Base-by-base conservation (phyloP, 768 basidiomycete genomes). In the Russula abietina region DNA sequence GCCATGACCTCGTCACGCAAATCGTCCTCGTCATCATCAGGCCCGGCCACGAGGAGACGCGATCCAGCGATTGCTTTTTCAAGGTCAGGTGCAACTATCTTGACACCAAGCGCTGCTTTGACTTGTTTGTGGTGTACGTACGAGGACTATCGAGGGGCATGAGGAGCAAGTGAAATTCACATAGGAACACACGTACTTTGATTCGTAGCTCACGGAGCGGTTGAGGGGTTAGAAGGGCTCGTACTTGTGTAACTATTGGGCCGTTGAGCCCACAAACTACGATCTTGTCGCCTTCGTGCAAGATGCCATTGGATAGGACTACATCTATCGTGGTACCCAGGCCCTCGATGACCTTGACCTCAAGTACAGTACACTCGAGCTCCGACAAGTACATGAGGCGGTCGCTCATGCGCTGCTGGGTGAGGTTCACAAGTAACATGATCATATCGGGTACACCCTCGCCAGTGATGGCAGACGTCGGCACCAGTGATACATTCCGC, bases 391-490 rank as follows among this genome's bases (percentile, higher is more conserved):
- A 99, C 97, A 98, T 99, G 65, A 99, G 81, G 48, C 89, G 84
- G 73, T 95, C 91, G 73, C 89, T 93, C 96, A 98, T 97, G 63
- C 97, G 86, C 76, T 97, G 89, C 74, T 98, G 96, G 17, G 96
- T 98, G 58, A 98, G 82, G 74, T 97, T 95, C 76, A 98, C 85
- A 71, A 99, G 86, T 30, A 99, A 81, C 91, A 95, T 92, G 77
- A 99, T 93, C 96, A 99, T 96, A 78, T 98, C 97, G 32, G 97
- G 97, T 12, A 99, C 82, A 73, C 97, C 97, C 76, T 99, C 97
- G 60, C 96, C 97, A 4, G 96, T 98, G 75, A 97, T 86, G 38
- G 97, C 97, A 59, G 97, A 98, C 5, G 96, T 98, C 33, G 97
- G 96, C 14, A 99, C 96, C 54, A 99, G 81, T 2, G 96, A 98